phyloP scores from a whole-genome alignment of 2,329 filamentous ascomycete species.

The Akanthomyces uredinophilus region DNA sequence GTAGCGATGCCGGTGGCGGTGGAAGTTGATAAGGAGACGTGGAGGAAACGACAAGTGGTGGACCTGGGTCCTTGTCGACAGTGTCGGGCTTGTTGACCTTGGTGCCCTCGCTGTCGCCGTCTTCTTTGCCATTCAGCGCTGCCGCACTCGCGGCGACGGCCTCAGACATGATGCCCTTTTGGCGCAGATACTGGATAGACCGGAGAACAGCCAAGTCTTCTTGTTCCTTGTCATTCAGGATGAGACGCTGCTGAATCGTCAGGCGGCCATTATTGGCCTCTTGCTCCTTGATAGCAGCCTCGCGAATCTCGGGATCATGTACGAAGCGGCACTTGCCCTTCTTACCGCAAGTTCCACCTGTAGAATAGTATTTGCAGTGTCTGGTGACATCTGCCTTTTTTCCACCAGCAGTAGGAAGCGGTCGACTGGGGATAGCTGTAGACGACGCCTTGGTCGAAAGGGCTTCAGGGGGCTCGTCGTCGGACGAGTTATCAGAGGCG shows the following conservation, averaged over 20 bases:
- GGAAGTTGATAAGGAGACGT: slow-evolving; percentile 21
- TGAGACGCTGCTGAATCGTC: slow-evolving; percentile 60
- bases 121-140: slow-evolving; percentile 7
- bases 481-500: slow-evolving; percentile 46
- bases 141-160: slow-evolving; percentile 8
- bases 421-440: slow-evolving; percentile 26
- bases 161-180: slow-evolving; percentile 48
- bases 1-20: slow-evolving; percentile 34
- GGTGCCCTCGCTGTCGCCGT: slow-evolving; percentile 18
- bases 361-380: slow-evolving; percentile 68
- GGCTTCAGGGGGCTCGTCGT: slow-evolving; percentile 55
- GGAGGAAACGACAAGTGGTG: slow-evolving; percentile 12
- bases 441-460: slow-evolving; percentile 36
- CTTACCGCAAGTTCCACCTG: slow-evolving; percentile 64
- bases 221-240: slow-evolving; percentile 63
- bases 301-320: slow-evolving; percentile 58
- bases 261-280: slow-evolving; percentile 61
- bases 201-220: slow-evolving; percentile 62
- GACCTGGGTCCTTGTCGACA: slow-evolving; percentile 22
- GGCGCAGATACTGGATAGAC: slow-evolving; percentile 60
- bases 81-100: slow-evolving; percentile 5
- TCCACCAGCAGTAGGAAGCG: slow-evolving; percentile 39
- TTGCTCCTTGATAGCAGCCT: slow-evolving; percentile 58
- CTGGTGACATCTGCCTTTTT: slow-evolving; percentile 57
- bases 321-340: slow-evolving; percentile 72